These are phyloP conservation scores for Echinochloa phyllopogon DNA, from an alignment of 176 grass and related monocot species.

Conservation along the genomic window DNA sequence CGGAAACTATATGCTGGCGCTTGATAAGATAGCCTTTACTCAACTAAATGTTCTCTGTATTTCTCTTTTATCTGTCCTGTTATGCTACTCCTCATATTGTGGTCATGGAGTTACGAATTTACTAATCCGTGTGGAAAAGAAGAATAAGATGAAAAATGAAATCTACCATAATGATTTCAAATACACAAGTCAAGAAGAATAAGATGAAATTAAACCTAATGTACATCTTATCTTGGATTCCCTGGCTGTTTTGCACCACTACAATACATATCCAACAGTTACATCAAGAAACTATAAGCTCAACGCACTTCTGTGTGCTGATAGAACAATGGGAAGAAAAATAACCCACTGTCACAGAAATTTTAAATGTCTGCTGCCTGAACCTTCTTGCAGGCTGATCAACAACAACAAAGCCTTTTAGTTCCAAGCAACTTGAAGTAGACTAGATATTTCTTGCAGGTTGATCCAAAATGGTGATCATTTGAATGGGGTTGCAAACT, in stretches of 20 bases:
- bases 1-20: neutral
- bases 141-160: conserved; percentile 16
- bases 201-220: conserved; percentile 28
- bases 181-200: conserved; percentile 4
- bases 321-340: conserved; percentile 38
- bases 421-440: conserved; percentile 1
- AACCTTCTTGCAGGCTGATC: neutral
- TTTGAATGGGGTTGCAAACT: neutral
- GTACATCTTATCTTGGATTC: conserved; percentile 37
- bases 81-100: neutral
- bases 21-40: neutral
- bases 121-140: neutral
- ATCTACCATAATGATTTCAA: neutral
- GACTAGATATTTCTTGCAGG: neutral
- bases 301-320: neutral
- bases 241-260: conserved; percentile 30
- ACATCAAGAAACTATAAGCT: conserved; percentile 40
- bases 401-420: neutral
- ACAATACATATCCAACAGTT: conserved; percentile 36
- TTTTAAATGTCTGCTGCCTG: conserved; percentile 12
- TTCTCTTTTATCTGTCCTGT: neutral
- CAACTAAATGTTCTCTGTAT: neutral
- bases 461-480: neutral
- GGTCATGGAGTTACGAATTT: neutral
- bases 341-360: conserved; percentile 12